Conservation (phyloP, 1,284 basidiomycete genomes). For the Athelia psychrophila region DNA sequence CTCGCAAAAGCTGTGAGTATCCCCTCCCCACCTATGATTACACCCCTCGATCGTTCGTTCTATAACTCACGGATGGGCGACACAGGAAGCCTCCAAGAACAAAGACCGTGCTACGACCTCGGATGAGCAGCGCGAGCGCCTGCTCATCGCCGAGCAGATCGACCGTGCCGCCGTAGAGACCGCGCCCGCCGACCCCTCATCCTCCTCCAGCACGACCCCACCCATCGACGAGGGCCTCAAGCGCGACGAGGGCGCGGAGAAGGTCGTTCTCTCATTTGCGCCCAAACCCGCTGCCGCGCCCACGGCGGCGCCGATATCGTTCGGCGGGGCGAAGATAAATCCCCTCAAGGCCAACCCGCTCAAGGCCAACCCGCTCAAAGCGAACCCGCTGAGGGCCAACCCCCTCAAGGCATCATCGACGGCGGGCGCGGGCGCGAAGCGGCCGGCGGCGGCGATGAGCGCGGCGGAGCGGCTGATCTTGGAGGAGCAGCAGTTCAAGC, state of each 20-base stretch:
- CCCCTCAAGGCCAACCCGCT: constrained; percentile 43
- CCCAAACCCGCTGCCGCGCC: constrained; percentile 43
- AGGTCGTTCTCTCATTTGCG: constrained; percentile 69
- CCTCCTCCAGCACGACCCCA: constrained; percentile 33
- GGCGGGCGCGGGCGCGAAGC: constrained; percentile 35
- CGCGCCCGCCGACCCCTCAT: constrained; percentile 16
- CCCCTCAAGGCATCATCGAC: constrained; percentile 58
- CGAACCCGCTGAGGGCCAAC: constrained; percentile 46
- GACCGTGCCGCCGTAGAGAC: constrained; percentile 66
- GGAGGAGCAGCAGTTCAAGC: constrained; percentile 86
- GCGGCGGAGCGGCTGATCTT: constrained; percentile 83
- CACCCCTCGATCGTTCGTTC: constrained; percentile 3
- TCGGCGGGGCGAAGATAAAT: constrained; percentile 55
- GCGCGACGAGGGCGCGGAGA: constrained; percentile 70
- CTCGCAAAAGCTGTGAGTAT: constrained; percentile 81
- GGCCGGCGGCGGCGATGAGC: constrained; percentile 54
- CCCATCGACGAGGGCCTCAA: constrained; percentile 62
- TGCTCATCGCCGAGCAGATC: constrained; percentile 92
- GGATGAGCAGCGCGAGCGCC: constrained; percentile 92
- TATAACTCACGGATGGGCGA: background rate
- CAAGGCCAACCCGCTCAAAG: constrained; percentile 20
- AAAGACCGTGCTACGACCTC: constrained; percentile 90
- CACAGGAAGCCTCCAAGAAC: constrained; percentile 83
- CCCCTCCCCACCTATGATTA: constrained; percentile 7
- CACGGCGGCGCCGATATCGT: constrained; percentile 27